These are phyloP conservation scores for Cucurbita pepo DNA, from an alignment of 306 rosid genomes.

Conservation along the genomic window DNA sequence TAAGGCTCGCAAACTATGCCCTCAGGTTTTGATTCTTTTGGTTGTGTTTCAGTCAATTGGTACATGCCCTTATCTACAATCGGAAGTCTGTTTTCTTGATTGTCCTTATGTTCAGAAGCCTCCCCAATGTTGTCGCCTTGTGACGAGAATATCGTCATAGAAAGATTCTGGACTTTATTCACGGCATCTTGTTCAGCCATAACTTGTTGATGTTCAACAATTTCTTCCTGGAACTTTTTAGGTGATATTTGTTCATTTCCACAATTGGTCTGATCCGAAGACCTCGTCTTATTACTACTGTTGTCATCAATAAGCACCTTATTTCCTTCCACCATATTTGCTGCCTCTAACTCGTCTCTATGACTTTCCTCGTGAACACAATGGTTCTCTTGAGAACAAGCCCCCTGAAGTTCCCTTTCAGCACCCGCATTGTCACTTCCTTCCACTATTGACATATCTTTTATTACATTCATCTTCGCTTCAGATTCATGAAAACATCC, in stretches of 20 bases:
- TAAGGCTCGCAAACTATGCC: conserved; percentile 1
- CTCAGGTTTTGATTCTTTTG: conserved; percentile 16
- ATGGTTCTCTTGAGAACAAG: conserved; percentile 2
- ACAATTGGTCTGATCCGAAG: conserved; percentile 9
- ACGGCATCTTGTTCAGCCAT: background rate
- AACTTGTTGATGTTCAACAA: conserved; percentile 9
- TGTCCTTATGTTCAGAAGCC: conserved; percentile 2
- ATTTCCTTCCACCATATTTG: conserved; percentile 24
- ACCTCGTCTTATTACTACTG: conserved; percentile 2
- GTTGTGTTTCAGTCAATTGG: conserved; percentile 6
- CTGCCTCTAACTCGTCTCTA: conserved; percentile 16
- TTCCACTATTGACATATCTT: conserved; percentile 13
- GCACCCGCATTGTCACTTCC: conserved; percentile 6
- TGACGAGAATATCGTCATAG: conserved; percentile 2
- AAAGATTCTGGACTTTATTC: conserved; percentile 12
- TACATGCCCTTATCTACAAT: conserved; percentile 3
- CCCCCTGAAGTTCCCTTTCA: background rate
- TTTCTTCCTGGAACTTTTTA: conserved; percentile 18
- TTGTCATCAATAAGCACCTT: conserved; percentile 17
- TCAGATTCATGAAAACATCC: background rate
- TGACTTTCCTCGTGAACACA: conserved; percentile 10
- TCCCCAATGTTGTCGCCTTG: background rate
- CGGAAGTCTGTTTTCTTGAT: conserved; percentile 1
- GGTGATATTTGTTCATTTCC: conserved; percentile 16
- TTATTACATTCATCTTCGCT: conserved; percentile 11